Base-by-base conservation (phyloP, 768 basidiomycete species). In the Rickenella mellea region DNA sequence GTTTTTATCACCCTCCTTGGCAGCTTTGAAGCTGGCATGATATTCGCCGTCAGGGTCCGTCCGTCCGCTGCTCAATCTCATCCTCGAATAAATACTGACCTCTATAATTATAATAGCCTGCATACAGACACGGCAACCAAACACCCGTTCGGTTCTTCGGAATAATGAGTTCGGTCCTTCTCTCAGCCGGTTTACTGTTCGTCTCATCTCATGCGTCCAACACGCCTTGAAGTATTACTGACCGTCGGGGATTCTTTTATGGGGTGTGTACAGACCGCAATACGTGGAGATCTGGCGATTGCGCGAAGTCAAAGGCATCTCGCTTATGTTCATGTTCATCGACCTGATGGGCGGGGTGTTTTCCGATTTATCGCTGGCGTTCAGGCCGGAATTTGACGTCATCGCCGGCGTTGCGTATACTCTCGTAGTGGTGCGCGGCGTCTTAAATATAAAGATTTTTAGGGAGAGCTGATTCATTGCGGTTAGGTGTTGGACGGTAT, bases 281-380 rank as follows among this genome's bases (percentile, higher is more conserved):
- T 89, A 81, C 51, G 76, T 70, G 56, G 83, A 88, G 54, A 88
- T 90, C 33, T 81, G 71, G 60, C 71, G 73, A 47, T 66, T 69
- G 51, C 66, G 66, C 48, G 71, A 78, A 48, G 79, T 83, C 28
- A 53, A 74, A 19, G 86, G 87, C 6, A 76, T 91, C 40, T 83
- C 80, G 1, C 61, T 83, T 32, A 31, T 65, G 6, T 88, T 89
- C 62, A 78, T 89, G 64, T 49, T 60, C 7, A 67, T 89, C 39
- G 87, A 91, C 53, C 66, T 79, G 41, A 54, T 76, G 7, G 87
- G 85, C 24, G 81, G 75, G 5, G 58, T 88, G 2, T 86, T 86
- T 61, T 80, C 74, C 42, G 67, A 74, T 46, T 63, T 85, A 6
- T 82, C 80, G 21, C 67, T 88, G n/a, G 70, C 64, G 26, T 85